Conservation (phyloP, 148 eudicot genomes). For the Camellia sinensis region DNA sequence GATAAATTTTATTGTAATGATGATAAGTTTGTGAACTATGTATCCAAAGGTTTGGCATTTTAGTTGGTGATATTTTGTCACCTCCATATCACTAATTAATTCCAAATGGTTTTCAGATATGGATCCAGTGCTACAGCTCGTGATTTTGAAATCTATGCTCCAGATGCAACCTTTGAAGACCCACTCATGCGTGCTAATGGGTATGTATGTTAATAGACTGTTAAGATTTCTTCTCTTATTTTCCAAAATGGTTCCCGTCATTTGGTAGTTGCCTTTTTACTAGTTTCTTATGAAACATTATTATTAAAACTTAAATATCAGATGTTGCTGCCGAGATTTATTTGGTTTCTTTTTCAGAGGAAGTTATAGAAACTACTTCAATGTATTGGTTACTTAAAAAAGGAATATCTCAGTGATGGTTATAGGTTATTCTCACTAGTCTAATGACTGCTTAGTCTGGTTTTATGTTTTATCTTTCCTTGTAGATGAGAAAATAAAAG, state of each 20-base stretch:
- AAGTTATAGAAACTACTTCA: too few species aligned
- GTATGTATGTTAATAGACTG: conserved; percentile 28
- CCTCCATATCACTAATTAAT: neutral
- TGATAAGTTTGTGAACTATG: neutral
- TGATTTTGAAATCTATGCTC: conserved; percentile 78
- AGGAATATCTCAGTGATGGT: neutral
- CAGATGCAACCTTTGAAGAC: conserved; percentile 78
- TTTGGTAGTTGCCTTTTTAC: neutral
- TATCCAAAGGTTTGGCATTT: neutral
- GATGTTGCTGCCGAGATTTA: neutral
- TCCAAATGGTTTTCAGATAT: conserved; percentile 41
- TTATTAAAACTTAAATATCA: too few species aligned
- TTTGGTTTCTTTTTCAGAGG: neutral
- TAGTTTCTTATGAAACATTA: neutral
- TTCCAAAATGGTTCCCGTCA: neutral
- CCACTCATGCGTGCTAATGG: conserved; percentile 81
- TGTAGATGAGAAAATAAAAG: neutral
- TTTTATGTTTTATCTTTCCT: neutral
- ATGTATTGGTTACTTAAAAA: too few species aligned
- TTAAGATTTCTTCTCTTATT: neutral
- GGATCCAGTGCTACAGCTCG: conserved; percentile 50
- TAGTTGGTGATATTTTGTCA: neutral
- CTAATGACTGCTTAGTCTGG: neutral
- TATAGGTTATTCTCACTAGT: neutral
- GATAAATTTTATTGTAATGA: too few species aligned